phyloP scores from a whole-genome alignment of 31 red algal species.

The Odonthalia washingtoniensis region DNA sequence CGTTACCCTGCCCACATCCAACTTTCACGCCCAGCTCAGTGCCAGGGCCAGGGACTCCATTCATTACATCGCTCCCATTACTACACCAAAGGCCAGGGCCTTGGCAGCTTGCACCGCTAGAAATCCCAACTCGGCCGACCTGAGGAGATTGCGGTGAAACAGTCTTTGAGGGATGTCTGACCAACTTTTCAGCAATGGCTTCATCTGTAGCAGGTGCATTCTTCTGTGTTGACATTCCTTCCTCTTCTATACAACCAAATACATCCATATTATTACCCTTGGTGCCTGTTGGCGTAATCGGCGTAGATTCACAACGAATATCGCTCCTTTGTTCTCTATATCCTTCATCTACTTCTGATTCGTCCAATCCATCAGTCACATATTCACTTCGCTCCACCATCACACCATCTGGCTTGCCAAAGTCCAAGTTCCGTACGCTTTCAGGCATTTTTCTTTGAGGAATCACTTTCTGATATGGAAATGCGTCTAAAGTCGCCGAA shows the following conservation, averaged over 20 bases:
- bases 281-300: not conserved
- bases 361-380: not conserved
- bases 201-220: not conserved
- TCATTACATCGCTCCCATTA: no score
- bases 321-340: not conserved
- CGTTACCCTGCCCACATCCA: no score
- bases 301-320: no score
- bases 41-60: no score
- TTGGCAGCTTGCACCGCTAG: no score
- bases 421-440: slow-evolving; percentile 45
- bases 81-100: no score
- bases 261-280: no score
- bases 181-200: slow-evolving; percentile 51
- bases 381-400: not conserved
- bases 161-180: slow-evolving; percentile 62
- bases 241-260: not conserved
- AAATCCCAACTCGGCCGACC: slow-evolving; percentile 8
- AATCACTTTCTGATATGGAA: slow-evolving; percentile 71
- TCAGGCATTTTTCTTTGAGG: slow-evolving; percentile 68
- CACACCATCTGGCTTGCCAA: slow-evolving; percentile 34
- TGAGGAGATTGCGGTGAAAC: slow-evolving; percentile 57
- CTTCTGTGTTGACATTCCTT: not conserved
- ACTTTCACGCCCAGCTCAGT: no score
- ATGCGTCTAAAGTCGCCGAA: slow-evolving; percentile 64
- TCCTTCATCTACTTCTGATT: not conserved